A percentile compares a stretch with the other conserved stretches of the same genome.
phyloP scores from a whole-genome alignment of 495 filamentous ascomycete species.

The Aspergillus biplanus region DNA sequence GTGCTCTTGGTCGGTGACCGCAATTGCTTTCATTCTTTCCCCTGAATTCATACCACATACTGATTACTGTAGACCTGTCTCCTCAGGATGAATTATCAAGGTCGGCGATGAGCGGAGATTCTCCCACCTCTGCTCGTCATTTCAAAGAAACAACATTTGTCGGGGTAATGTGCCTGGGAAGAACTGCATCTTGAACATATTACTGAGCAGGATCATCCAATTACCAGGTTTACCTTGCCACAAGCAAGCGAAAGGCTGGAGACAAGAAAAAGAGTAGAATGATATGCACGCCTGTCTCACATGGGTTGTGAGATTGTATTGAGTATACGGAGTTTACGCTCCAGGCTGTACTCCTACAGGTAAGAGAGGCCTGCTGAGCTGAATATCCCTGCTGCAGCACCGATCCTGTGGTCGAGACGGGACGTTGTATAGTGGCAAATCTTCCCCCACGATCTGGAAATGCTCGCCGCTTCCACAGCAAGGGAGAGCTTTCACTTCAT shows the following conservation, averaged over 20 bases:
- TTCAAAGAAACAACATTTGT: not conserved
- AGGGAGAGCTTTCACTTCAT: conserved; percentile 11
- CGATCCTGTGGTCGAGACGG: conserved; percentile 23
- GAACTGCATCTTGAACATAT: too few relatives aligned
- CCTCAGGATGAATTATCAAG: conserved; percentile 13
- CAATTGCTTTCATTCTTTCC: conserved; percentile 17
- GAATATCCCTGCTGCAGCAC: conserved; percentile 26
- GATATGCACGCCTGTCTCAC: conserved; percentile 20
- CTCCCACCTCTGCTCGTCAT: conserved; percentile 1
- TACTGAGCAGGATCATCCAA: too few relatives aligned
- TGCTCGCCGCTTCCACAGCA: conserved; percentile 18
- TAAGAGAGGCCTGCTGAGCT: not conserved
- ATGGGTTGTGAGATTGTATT: conserved; percentile 3
- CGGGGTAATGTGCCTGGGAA: not conserved
- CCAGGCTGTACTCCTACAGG: not conserved
- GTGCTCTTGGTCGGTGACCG: not conserved
- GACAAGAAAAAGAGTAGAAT: conserved; percentile 6
- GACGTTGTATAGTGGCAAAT: conserved; percentile 30
- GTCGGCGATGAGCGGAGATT: conserved; percentile 4
- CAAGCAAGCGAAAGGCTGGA: not conserved
- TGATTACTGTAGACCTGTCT: conserved; percentile 3
- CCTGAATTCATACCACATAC: conserved; percentile 20
- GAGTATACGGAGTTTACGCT: too few relatives aligned
- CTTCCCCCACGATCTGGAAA: conserved; percentile 31
- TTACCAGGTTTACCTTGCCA: conserved; percentile 8